These are phyloP conservation scores for Biscutella laevigata DNA, from an alignment of 441 rosid genomes.

Conservation along the genomic window DNA sequence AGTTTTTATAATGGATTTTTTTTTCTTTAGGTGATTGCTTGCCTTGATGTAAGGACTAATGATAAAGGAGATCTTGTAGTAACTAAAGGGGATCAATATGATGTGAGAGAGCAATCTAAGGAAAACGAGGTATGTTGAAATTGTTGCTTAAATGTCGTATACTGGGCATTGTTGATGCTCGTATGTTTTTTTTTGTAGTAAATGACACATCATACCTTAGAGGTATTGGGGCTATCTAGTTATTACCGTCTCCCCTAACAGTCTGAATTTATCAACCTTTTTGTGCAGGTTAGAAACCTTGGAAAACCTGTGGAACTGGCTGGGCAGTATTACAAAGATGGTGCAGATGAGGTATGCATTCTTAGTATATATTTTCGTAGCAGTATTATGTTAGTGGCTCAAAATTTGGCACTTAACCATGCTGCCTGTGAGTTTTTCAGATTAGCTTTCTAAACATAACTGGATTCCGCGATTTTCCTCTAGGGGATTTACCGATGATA, in stretches of 20 bases:
- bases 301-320: constrained; percentile 98
- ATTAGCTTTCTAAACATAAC: constrained; percentile 88
- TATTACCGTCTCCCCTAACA: background rate
- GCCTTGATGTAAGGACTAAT: constrained; percentile 94
- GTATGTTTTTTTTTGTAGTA: background rate
- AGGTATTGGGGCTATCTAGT: background rate
- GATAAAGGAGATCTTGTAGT: constrained; percentile 97
- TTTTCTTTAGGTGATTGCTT: constrained; percentile 78
- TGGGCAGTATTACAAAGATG: constrained; percentile 74
- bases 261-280: background rate
- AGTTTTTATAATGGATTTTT: background rate
- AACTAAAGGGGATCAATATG: constrained; percentile 96
- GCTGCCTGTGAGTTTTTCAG: constrained; percentile 37
- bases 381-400: background rate
- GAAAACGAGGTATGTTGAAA: constrained; percentile 72
- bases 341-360: constrained; percentile 85
- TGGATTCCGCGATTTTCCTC: constrained; percentile 88
- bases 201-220: background rate
- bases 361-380: background rate
- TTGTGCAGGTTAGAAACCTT: constrained; percentile 81
- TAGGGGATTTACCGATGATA: constrained; percentile 94
- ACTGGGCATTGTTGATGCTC: background rate
- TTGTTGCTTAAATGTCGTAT: background rate
- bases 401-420: constrained; percentile 17
- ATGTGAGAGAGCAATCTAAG: constrained; percentile 69